phyloP scores from a whole-genome alignment of 345 rosid genomes.

The Erodium maritimum region DNA sequence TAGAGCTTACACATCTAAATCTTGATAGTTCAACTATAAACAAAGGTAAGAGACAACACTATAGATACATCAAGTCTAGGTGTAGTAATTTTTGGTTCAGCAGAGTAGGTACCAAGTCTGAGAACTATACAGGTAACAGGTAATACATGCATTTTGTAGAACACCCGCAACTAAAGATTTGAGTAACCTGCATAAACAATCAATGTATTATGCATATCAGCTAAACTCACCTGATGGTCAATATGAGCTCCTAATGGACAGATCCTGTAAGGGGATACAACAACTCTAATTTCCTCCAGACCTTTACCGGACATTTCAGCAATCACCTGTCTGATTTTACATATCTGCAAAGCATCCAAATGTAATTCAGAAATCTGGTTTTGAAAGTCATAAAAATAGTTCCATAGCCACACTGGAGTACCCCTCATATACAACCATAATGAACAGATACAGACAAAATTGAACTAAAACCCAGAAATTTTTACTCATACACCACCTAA shows the following conservation, averaged over 20 bases:
- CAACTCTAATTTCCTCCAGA: constrained; percentile 48
- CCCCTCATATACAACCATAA: background rate
- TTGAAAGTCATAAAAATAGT: background rate
- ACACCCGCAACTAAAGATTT: background rate
- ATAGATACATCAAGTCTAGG: background rate
- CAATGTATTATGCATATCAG: background rate
- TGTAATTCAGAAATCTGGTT: background rate
- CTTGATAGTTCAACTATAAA: background rate
- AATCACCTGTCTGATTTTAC: constrained; percentile 27
- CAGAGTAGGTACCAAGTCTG: background rate
- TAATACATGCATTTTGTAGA: background rate
- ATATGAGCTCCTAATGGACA: constrained; percentile 96
- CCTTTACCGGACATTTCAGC: constrained; percentile 48
- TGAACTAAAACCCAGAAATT: background rate
- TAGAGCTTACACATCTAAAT: background rate
- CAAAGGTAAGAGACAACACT: background rate
- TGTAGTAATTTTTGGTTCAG: background rate
- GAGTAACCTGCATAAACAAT: background rate
- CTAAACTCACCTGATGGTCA: constrained; percentile 71
- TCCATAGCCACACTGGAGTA: background rate
- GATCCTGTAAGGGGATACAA: constrained; percentile 77
- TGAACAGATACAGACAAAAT: too few species aligned
- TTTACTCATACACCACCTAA: background rate
- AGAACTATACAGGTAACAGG: background rate
- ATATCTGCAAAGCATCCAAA: constrained; percentile 28